These are phyloP conservation scores for Diaporthe destruens DNA, from an alignment of 2,329 filamentous ascomycete species.

Conservation along the genomic window DNA sequence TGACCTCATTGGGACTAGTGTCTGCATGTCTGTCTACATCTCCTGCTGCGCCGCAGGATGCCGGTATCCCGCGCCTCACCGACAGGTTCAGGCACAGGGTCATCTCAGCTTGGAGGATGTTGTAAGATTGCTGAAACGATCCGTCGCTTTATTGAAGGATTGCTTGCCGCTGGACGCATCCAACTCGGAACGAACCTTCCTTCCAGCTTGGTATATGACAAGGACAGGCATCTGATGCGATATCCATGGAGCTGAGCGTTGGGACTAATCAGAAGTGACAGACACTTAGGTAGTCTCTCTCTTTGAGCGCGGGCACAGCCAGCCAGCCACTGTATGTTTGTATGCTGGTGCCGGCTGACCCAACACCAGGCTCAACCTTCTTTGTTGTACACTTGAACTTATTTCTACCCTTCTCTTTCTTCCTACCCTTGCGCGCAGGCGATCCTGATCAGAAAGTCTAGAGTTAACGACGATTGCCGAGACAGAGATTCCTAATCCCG, in stretches of 20 bases:
- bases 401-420: neutral
- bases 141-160: conserved; percentile 15
- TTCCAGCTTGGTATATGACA: neutral
- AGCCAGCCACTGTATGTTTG: conserved; percentile 13
- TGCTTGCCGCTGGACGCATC: neutral
- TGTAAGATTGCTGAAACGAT: conserved; percentile 33
- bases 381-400: neutral
- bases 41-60: conserved; percentile 13
- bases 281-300: neutral
- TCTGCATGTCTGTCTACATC: neutral
- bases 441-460: neutral
- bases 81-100: neutral
- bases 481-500: neutral
- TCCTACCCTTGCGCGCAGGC: neutral
- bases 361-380: neutral
- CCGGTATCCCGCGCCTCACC: conserved; percentile 15
- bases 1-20: neutral
- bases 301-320: neutral
- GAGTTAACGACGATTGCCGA: neutral
- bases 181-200: conserved; percentile 18
- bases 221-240: neutral
- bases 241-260: neutral
- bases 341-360: conserved; percentile 3
- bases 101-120: conserved; percentile 11
- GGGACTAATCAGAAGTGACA: neutral